phyloP scores from a whole-genome alignment of 2,329 filamentous ascomycete genomes.

The Alternaria sp. region DNA sequence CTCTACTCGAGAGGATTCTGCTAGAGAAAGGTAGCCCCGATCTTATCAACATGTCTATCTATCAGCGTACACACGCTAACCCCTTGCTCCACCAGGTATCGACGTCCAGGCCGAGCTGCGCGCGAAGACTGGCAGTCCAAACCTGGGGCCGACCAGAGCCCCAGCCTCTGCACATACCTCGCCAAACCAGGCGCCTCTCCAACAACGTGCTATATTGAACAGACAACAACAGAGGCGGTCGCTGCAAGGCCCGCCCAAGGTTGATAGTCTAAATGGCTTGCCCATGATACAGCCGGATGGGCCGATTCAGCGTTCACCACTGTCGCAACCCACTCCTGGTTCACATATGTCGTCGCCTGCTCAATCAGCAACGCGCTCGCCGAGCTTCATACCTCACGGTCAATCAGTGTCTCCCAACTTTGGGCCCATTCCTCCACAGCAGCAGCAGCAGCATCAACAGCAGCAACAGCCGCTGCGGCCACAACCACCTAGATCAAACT shows the following conservation, averaged over 20 bases:
- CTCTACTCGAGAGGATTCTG: slow-evolving; percentile 90
- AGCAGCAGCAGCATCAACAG: slow-evolving; percentile 31
- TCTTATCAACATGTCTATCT: slow-evolving; percentile 8
- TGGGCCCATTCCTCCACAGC: slow-evolving; percentile 60
- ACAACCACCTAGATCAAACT: slow-evolving; percentile 60
- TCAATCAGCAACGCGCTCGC: slow-evolving; percentile 65
- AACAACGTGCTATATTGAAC: slow-evolving; percentile 83
- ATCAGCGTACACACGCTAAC: slow-evolving; percentile 28
- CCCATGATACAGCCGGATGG: slow-evolving; percentile 53
- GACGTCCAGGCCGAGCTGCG: slow-evolving; percentile 96
- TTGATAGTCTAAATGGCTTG: slow-evolving; percentile 60
- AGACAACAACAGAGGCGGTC: slow-evolving; percentile 78
- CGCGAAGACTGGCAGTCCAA: slow-evolving; percentile 89
- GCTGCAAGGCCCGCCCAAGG: slow-evolving; percentile 77
- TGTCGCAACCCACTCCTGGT: slow-evolving; percentile 81
- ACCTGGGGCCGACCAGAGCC: slow-evolving; percentile 70
- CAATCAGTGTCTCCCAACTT: slow-evolving; percentile 69
- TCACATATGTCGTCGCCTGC: slow-evolving; percentile 78
- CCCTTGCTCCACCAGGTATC: slow-evolving; percentile 69
- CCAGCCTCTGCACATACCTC: slow-evolving; percentile 64
- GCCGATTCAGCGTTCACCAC: slow-evolving; percentile 68
- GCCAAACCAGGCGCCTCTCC: slow-evolving; percentile 69
- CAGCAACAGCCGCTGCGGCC: slow-evolving; percentile 49
- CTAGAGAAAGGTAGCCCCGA: slow-evolving; percentile 82
- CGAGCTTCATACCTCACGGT: slow-evolving; percentile 66